Base-by-base conservation (phyloP, 2,329 filamentous ascomycete genomes). In the Pseudonectria foliicola region DNA sequence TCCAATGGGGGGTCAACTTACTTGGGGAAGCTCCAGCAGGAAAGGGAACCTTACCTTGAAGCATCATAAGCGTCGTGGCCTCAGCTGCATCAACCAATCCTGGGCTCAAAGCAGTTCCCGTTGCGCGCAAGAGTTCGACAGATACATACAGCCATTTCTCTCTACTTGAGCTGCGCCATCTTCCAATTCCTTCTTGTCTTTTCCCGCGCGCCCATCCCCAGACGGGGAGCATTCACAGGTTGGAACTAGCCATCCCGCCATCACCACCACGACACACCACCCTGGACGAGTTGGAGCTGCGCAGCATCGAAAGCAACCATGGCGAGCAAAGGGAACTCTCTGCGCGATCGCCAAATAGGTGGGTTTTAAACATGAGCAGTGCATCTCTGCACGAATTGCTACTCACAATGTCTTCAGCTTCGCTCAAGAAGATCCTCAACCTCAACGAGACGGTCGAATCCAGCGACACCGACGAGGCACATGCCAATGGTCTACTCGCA, bases 401-500 rank as follows among this genome's bases (percentile, higher is more conserved):
- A 23, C 34, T 52, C 15, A 52, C 27, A 10, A 6, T 11, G 21
- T 10, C 10, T 31, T 26, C 46, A 94, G 89, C 83, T 32, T 90
- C 90, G 13, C 87, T 98, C 54, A 88, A 94, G 68, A 90, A 87
- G 64, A 88, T 98, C 54, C 77, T 98, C 48, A 96, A 95, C 60
- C 71, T 98, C 48, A 98, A 98, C 64, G 82, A 92, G 54, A 73
- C 77, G 64, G 42, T 73, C 66, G 55, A 75, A 47, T 59, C 73
- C 39, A 72, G 73, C 48, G 70, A 76, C 37, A 66, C 73, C 32
- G 74, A 85, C 40, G 83, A 88, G 38, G 59, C 71, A 26, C 66
- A 75, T 29, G 68, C 75, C 37, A 81, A 80, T 53, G 80, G 79
- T 33, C 62, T 82, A 8, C 66, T 82, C 36, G 72, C 81, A 35